Evolutionary conservation across 129 eudicot species (phyloP), one percentile per base, ranked within the genome.

Genomic region (Heracleum sosnowskyi): DNA sequence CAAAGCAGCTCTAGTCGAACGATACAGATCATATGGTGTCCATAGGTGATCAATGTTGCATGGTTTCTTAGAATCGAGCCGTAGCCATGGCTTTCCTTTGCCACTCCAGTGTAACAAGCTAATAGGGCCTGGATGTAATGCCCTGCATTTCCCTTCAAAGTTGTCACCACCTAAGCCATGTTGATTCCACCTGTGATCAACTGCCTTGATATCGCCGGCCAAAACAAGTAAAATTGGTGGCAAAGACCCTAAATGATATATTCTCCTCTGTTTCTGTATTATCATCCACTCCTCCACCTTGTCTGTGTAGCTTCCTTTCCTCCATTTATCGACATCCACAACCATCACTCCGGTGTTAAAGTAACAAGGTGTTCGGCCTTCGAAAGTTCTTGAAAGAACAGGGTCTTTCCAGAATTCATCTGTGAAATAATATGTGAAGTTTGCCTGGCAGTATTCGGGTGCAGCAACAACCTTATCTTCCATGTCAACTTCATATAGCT

Each of bases 311-410:
- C 82, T 83, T 42, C 85, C 87, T 73, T 72, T 86, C 81, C 85
- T 84, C 90, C 90, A 86, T 55, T 76, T 60, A 29, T 86, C 83
- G 11, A 86, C 72, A 40, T 86, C 84, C 26, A 86, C 72, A 75
- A 86, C 87, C 90, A 86, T 86, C 12, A 86, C 90, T 11, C 90
- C 89, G 10, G 90, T 86, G 81, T 86, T 86, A 80, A 86, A 86
- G 44, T 86, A 86, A 66, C 90, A 86, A 42, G 90, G 83, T 13
- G 40, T 31, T 37, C 87, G 29, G 40, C 90, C 85, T 69, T 84
- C 47, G 64, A 86, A 86, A 11, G 78, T 76, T 60, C 36, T 80
- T 9, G 82, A n/a, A 62, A 84, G 22, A 0, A 62, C 44, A 20
- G 29, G 37, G 46, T 86, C 80, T 22, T 77, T 60, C 90, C 90